These are phyloP conservation scores for Cryphonectria radicalis DNA, from an alignment of 2,329 filamentous ascomycete genomes.

Conservation along the genomic window DNA sequence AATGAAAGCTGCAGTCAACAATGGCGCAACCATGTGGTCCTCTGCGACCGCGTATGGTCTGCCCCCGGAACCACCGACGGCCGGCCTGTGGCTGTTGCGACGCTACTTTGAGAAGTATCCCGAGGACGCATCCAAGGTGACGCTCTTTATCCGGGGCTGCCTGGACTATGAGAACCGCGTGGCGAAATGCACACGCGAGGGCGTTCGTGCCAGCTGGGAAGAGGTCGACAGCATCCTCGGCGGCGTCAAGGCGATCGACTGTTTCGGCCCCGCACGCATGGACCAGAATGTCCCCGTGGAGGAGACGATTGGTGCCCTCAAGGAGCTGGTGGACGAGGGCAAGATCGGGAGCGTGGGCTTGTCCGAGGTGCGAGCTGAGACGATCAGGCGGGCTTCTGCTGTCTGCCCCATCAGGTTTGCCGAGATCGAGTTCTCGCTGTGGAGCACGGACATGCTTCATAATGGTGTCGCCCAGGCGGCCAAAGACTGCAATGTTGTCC, in stretches of 20 bases:
- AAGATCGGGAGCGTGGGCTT: conserved; percentile 37
- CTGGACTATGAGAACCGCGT: conserved; percentile 38
- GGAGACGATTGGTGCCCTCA: conserved; percentile 36
- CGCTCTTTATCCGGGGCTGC: conserved; percentile 56
- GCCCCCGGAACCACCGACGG: conserved; percentile 47
- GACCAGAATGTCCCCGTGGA: conserved; percentile 45
- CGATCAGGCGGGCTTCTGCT: conserved; percentile 49
- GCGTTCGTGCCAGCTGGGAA: conserved; percentile 48
- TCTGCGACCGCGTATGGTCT: conserved; percentile 51
- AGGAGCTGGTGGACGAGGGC: conserved; percentile 38
- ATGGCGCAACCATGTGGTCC: conserved; percentile 53
- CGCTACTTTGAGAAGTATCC: conserved; percentile 57
- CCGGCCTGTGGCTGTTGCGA: conserved; percentile 49
- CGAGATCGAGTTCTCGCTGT: conserved; percentile 65
- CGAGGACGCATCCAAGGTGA: conserved; percentile 52
- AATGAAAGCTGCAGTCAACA: conserved; percentile 43
- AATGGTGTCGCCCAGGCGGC: conserved; percentile 62
- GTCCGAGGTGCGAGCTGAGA: conserved; percentile 40
- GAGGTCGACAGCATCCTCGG: conserved; percentile 49
- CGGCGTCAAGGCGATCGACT: conserved; percentile 51
- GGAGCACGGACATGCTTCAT: conserved; percentile 57
- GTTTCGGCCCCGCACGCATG: conserved; percentile 53
- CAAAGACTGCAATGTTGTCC: conserved; percentile 58
- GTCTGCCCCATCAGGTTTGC: conserved; percentile 61
- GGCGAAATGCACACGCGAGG: conserved; percentile 46